Evolutionary conservation across 257 asterid genomes (phyloP).

Genomic region (Solanum clarkiae): DNA sequence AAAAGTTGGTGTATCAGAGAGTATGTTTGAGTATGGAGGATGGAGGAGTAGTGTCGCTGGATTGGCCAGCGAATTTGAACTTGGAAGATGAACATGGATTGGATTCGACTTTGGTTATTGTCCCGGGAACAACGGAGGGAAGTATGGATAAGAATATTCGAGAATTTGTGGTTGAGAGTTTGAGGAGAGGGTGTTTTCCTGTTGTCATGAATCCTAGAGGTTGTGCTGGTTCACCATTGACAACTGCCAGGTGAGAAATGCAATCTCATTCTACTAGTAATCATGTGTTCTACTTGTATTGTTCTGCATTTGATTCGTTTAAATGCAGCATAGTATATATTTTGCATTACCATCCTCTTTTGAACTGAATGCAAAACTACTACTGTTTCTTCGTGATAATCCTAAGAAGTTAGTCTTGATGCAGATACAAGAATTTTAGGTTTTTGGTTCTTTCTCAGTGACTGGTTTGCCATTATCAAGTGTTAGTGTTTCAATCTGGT

Average conservation of each 20-base stretch:
- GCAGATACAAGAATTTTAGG: neutral
- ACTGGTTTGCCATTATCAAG: neutral
- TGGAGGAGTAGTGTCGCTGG: constrained; percentile 83
- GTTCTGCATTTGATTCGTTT: neutral
- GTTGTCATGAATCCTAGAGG: constrained; percentile 96
- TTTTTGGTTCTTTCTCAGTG: neutral
- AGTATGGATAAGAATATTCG: constrained; percentile 45
- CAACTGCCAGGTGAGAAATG: constrained; percentile 62
- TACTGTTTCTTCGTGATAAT: neutral
- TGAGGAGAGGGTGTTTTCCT: constrained; percentile 75
- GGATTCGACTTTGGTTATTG: constrained; percentile 70
- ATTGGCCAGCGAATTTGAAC: constrained; percentile 87
- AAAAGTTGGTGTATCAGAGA: constrained; percentile 70
- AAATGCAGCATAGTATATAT: neutral
- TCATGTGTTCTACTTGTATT: neutral
- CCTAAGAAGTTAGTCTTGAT: neutral
- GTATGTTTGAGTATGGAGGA: constrained; percentile 59
- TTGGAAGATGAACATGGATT: constrained; percentile 76
- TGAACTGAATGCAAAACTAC: neutral
- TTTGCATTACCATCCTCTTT: neutral
- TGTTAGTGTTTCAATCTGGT: neutral
- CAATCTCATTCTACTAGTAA: neutral
- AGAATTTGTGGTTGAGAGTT: constrained; percentile 51
- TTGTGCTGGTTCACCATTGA: constrained; percentile 88
- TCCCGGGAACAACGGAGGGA: constrained; percentile 86